phyloP scores from a whole-genome alignment of 148 eudicot genomes.

The Rhododendron molle region DNA sequence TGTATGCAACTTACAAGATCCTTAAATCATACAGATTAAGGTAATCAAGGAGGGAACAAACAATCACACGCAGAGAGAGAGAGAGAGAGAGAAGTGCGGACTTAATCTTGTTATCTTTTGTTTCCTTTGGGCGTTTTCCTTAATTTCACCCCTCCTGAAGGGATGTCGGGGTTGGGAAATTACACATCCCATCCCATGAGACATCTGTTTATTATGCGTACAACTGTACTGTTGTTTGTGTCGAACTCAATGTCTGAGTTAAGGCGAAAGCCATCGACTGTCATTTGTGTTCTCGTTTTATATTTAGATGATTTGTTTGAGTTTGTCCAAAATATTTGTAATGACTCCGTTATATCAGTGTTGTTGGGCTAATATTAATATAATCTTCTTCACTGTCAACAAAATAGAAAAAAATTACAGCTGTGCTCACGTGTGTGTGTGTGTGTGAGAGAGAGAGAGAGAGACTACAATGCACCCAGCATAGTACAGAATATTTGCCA shows the following conservation, averaged over 20 bases:
- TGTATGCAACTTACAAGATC: background rate
- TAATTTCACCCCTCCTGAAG: background rate
- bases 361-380: too few species aligned
- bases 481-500: background rate
- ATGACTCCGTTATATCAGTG: too few species aligned
- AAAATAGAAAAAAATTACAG: too few species aligned
- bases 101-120: background rate
- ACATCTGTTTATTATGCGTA: background rate
- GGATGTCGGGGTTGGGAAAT: background rate
- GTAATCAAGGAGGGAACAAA: background rate
- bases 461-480: background rate
- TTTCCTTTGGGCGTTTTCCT: background rate
- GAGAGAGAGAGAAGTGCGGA: background rate
- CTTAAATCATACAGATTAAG: background rate
- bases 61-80: background rate
- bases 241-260: too few species aligned
- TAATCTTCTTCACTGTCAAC: too few species aligned
- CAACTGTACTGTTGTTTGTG: background rate
- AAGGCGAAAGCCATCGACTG: too few species aligned
- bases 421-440: too few species aligned
- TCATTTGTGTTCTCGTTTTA: too few species aligned
- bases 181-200: background rate
- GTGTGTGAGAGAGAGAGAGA: background rate
- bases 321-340: too few species aligned
- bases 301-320: too few species aligned